Percentiles rank a stretch among this genome's conserved stretches.
These are phyloP conservation scores for Scheffersomyces insectosa DNA, from an alignment of 1,139 yeast genomes.

Conservation along the genomic window DNA sequence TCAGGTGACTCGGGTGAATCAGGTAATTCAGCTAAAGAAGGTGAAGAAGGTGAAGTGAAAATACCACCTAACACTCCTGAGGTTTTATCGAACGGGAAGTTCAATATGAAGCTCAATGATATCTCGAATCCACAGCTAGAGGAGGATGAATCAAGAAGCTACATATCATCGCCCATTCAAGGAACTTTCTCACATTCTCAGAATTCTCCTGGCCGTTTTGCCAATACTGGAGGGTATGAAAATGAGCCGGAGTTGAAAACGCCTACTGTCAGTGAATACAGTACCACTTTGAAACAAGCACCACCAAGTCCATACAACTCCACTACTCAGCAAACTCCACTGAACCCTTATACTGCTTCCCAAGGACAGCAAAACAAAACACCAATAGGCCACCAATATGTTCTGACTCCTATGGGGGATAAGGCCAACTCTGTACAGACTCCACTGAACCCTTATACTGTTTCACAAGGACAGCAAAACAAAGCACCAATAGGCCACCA, in stretches of 20 bases:
- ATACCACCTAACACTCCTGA: conserved; percentile 19
- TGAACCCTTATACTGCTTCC: too few species aligned
- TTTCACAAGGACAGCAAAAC: too few species aligned
- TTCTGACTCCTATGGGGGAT: too few species aligned
- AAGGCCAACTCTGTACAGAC: conserved; percentile 2
- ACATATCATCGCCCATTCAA: not conserved
- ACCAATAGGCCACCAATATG: too few species aligned
- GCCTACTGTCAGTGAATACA: conserved; percentile 1
- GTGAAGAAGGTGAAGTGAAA: not conserved
- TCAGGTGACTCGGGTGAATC: too few species aligned
- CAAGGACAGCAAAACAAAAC: too few species aligned
- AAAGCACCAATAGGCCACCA: too few species aligned
- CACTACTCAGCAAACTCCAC: not conserved
- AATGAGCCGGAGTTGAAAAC: not conserved
- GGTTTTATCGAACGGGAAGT: conserved; percentile 1
- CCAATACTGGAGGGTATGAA: conserved; percentile 4
- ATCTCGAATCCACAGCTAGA: conserved; percentile 1
- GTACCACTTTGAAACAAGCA: not conserved
- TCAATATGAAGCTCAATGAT: conserved; percentile 3
- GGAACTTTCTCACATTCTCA: conserved; percentile 1
- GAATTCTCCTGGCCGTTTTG: not conserved
- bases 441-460: too few species aligned
- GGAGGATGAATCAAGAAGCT: not conserved
- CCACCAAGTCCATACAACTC: not conserved
- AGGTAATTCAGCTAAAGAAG: too few species aligned